These are phyloP conservation scores for Saccharomycopsis fermentans DNA, from an alignment of 805 yeast species.

Conservation along the genomic window DNA sequence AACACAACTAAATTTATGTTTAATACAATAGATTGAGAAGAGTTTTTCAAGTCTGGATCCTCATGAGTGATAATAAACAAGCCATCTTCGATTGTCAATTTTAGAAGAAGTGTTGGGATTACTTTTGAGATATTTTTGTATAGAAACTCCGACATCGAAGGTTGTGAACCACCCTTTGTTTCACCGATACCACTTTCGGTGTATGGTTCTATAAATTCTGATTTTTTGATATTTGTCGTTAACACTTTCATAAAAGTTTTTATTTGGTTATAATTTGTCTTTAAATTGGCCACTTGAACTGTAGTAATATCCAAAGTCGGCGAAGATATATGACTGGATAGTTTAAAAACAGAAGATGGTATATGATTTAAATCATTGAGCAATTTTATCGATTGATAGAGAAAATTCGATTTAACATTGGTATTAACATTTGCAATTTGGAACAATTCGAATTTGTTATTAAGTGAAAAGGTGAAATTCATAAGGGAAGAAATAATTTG, in stretches of 20 bases:
- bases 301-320: slow-evolving; percentile 36
- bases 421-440: slow-evolving; percentile 31
- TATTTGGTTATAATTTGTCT: slow-evolving; percentile 15
- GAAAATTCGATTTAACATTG: slow-evolving; percentile 31
- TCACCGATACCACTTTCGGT: neutral
- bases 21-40: slow-evolving; percentile 23
- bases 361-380: slow-evolving; percentile 2
- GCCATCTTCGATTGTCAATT: slow-evolving; percentile 32
- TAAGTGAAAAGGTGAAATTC: slow-evolving; percentile 24
- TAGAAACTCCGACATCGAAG: slow-evolving; percentile 9
- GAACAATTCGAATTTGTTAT: slow-evolving; percentile 21
- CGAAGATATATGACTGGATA: slow-evolving; percentile 34
- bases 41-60: slow-evolving; percentile 22
- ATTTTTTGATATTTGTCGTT: slow-evolving; percentile 17
- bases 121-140: slow-evolving; percentile 21
- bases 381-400: slow-evolving; percentile 27
- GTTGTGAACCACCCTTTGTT: neutral
- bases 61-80: slow-evolving; percentile 26
- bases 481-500: slow-evolving; percentile 31
- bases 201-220: slow-evolving; percentile 9
- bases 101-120: slow-evolving; percentile 28
- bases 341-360: slow-evolving; percentile 24
- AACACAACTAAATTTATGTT: slow-evolving; percentile 13
- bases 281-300: slow-evolving; percentile 29
- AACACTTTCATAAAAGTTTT: slow-evolving; percentile 23